These are phyloP conservation scores for Trichoderma sp. DNA, from an alignment of 2,329 filamentous ascomycete species.

Conservation along the genomic window DNA sequence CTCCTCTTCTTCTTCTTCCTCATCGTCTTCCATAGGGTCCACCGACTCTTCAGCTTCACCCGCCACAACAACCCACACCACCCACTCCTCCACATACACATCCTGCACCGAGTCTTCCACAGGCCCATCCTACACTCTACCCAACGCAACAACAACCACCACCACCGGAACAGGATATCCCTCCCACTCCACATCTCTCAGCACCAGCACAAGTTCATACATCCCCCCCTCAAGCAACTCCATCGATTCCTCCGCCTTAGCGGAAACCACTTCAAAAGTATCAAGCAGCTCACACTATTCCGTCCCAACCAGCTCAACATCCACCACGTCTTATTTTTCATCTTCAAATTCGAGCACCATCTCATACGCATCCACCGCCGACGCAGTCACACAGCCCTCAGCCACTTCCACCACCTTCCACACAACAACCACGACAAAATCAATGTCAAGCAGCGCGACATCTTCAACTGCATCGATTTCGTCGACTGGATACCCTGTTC, in stretches of 20 bases:
- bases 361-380: constrained; percentile 22
- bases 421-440: constrained; percentile 25
- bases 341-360: neutral
- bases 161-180: neutral
- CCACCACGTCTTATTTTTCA: neutral
- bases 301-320: neutral
- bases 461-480: neutral
- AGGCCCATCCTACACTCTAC: neutral
- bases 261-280: neutral
- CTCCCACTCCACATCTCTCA: neutral
- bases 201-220: neutral
- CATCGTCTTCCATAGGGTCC: neutral
- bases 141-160: neutral
- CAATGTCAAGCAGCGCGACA: neutral
- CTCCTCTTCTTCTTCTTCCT: neutral
- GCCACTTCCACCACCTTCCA: constrained; percentile 27
- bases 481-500: neutral
- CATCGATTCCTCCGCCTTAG: neutral
- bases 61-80: neutral
- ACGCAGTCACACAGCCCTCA: constrained; percentile 18
- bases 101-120: neutral
- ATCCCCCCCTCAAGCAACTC: neutral
- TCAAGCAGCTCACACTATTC: neutral
- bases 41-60: constrained; percentile 2
- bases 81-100: neutral